Conservation (phyloP, 2,329 filamentous ascomycete species). For the Lizonia empirigonia region DNA sequence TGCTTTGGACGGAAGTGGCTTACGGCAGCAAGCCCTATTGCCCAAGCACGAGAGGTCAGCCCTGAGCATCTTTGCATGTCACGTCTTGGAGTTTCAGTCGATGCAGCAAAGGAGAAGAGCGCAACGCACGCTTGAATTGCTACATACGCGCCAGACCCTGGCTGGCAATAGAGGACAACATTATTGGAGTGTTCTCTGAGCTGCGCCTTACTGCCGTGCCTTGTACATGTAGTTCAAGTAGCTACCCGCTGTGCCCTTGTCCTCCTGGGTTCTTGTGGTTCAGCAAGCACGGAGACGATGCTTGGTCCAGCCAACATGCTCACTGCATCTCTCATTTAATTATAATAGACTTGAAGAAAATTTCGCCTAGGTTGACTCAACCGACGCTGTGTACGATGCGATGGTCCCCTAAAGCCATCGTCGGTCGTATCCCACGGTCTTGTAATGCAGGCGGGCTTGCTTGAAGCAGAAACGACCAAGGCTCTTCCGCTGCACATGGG, state of each 20-base stretch:
- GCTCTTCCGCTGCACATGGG: neutral
- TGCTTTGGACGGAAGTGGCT: conserved; percentile 22
- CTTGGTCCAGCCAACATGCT: neutral
- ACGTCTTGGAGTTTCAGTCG: neutral
- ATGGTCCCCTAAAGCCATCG: neutral
- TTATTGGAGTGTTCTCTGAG: conserved; percentile 19
- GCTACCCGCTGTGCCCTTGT: conserved; percentile 24
- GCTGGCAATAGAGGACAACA: conserved; percentile 13
- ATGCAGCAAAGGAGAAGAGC: conserved; percentile 30
- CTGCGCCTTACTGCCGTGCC: conserved; percentile 25
- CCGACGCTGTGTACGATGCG: neutral
- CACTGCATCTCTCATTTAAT: too few relatives aligned
- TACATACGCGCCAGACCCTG: neutral
- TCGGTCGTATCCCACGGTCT: neutral
- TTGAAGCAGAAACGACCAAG: neutral
- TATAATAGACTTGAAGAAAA: neutral
- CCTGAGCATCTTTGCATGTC: conserved; percentile 4
- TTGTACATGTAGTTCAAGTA: conserved; percentile 25
- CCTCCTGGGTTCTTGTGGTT: neutral
- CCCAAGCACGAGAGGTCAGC: neutral
- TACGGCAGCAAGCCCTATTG: conserved; percentile 12
- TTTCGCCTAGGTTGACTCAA: neutral
- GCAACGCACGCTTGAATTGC: conserved; percentile 22
- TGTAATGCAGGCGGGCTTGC: neutral
- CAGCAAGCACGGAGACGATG: neutral